Evolutionary conservation across 2,329 filamentous ascomycete genomes (phyloP), one percentile per base, ranked within the genome.

Genomic region (Didymella exigua): DNA sequence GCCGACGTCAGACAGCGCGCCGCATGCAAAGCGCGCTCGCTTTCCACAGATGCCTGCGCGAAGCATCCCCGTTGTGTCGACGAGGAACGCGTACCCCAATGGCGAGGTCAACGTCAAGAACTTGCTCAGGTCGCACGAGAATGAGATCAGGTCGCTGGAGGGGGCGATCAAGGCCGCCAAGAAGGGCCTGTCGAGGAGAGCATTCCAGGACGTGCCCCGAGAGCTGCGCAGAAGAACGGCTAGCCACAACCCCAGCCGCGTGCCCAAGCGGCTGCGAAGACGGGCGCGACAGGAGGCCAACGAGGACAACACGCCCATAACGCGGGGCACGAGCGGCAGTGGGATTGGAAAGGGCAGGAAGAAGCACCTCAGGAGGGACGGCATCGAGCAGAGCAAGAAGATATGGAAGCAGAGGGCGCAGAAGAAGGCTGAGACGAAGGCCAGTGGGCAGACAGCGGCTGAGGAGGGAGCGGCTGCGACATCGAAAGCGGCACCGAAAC

Each of bases 171-270:
- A 84, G 49, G 86, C 84, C 30, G 89, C 90, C 41, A 93, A 89
- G 73, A 80, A 80, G 60, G 79, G 77, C 1, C 67, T 86, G 56
- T 80, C 84, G 37, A 87, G 85, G 53, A 84, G 93, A 46, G 93
- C 93, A 13, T 98, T 98, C 69, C 95, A 99, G 75, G 86, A 91
- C 64, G 89, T 99, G 5, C 95, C 95, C 1, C 85, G 91, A 63
- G 87, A 88, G 44, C 78, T 99, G 83, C 83, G 95, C 62, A 83
- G 95, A 61, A 84, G 95, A 65, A 96, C 93, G 0, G 95, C 93
- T 18, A 96, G 92, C 73, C 95, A 99, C 77, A 97, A 99, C 82
- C 89, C 90, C 30, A 96, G 93, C 77, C 85, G 89, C 59, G 88
- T 99, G 14, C 95, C 95, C 2, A 89, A 88, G 70, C 81, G 91